Evolutionary conservation across 352 stramenopile genomes (phyloP), one percentile per base, ranked within the genome.

Genomic region (Globisporangium rhizosaccharum): DNA sequence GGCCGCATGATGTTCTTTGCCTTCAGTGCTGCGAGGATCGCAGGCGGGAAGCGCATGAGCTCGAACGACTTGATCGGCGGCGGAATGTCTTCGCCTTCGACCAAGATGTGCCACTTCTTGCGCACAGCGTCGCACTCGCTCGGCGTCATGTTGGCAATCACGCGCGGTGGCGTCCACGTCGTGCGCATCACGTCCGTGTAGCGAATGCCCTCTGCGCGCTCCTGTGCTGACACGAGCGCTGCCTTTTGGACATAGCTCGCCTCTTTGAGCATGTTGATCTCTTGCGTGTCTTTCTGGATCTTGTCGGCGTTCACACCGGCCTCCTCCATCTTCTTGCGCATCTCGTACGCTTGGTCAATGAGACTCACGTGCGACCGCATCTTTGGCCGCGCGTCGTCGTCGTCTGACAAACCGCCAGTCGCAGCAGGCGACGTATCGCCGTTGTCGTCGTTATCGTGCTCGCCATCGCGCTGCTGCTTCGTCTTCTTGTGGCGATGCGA

Each of bases 101-200:
- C 85, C 8, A 99, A 63, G 53, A 99, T 99, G 75, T 99, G 94
- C 96, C 95, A 99, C 72, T 99, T 99, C 53, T 97, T 93, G 30
- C 97, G 88, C 46, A 98, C 85, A 15, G 85, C 82, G 48, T 98
- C 79, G 71, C 92, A 96, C 46, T 93, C 78, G 0, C 87, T 86
- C 59, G 88, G 76, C 8, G 79, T 92, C 82, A 98, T 87, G 25
- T 79, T 63, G 17, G 90, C 62, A 54, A 98, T 95, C 53, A 85
- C 87, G 2, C 65, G 64, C 4, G 97, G 96, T 20, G 91, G 87
- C 36, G 63, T 82, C 97, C 97, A 99, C 18, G 85, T 96, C 25
- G 91, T 97, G 39, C 79, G 82, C 67, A 99, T 84, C 17, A 78
- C 70, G 23, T 96, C 71, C n/a, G 72, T 80, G 74, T 98, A 99